These are phyloP conservation scores for Lachnellula occidentalis DNA, from an alignment of 2,329 filamentous ascomycete species.

Conservation along the genomic window DNA sequence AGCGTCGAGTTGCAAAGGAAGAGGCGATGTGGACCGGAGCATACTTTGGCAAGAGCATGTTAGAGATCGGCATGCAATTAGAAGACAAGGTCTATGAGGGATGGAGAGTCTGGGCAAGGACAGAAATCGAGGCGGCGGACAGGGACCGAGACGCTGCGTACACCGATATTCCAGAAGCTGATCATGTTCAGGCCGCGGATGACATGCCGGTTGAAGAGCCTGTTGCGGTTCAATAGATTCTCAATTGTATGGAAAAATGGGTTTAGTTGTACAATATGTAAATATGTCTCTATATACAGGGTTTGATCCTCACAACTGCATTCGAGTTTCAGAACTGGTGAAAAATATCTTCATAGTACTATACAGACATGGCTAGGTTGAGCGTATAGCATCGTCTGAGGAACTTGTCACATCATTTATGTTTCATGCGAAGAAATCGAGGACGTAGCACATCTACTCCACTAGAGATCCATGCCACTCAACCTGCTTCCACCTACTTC, in stretches of 20 bases:
- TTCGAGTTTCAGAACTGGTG: too few relatives aligned
- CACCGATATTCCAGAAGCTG: conserved; percentile 37
- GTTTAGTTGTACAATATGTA: background rate
- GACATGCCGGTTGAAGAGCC: background rate
- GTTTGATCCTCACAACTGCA: too few relatives aligned
- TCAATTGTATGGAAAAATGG: background rate
- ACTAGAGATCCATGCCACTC: conserved; percentile 31
- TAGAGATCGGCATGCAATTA: conserved; percentile 74
- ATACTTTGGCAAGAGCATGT: conserved; percentile 73
- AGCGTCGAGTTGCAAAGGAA: conserved; percentile 76
- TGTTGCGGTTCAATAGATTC: background rate
- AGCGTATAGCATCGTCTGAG: too few relatives aligned
- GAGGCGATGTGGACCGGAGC: conserved; percentile 82
- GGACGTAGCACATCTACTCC: conserved; percentile 11
- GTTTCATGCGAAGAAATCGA: too few relatives aligned
- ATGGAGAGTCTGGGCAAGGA: conserved; percentile 76
- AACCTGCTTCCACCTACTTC: conserved; percentile 19
- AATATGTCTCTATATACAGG: background rate
- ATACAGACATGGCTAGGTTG: too few relatives aligned
- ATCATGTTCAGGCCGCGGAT: conserved; percentile 23
- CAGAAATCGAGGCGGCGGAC: conserved; percentile 40
- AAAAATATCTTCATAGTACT: too few relatives aligned
- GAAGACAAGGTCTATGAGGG: conserved; percentile 75
- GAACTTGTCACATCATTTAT: too few relatives aligned
- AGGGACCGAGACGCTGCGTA: conserved; percentile 38